These are phyloP conservation scores for Fusarium kyushuense DNA, from an alignment of 2,329 filamentous ascomycete species.

Conservation along the genomic window DNA sequence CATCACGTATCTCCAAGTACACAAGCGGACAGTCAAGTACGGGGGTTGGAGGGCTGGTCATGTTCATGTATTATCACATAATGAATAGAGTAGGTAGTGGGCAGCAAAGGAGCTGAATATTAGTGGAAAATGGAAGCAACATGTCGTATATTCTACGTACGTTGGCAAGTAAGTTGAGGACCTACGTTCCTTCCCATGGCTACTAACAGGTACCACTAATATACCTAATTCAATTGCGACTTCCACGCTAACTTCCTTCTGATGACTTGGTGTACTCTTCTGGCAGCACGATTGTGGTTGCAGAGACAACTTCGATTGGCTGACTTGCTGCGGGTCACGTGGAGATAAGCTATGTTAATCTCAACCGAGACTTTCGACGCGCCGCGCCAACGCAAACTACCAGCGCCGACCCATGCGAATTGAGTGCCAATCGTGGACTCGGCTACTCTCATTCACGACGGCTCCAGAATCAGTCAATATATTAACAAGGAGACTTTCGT, in stretches of 20 bases:
- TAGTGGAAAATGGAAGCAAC: not conserved
- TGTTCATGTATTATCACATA: conserved; percentile 15
- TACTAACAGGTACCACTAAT: not conserved
- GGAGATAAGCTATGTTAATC: conserved; percentile 27
- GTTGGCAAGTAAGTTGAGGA: not conserved
- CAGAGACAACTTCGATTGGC: conserved; percentile 18
- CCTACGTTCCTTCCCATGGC: not conserved
- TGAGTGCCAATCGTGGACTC: conserved; percentile 31
- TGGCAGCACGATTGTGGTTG: conserved; percentile 33
- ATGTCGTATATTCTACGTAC: not conserved
- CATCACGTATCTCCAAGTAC: conserved; percentile 49
- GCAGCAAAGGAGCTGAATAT: not conserved
- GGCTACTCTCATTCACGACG: conserved; percentile 26
- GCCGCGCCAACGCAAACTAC: conserved; percentile 36
- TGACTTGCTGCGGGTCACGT: conserved; percentile 20
- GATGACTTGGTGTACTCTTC: not conserved
- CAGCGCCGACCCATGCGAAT: conserved; percentile 37
- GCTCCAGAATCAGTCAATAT: conserved; percentile 11
- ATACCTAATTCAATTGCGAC: not conserved
- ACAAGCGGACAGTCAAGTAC: conserved; percentile 49
- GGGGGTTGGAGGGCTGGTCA: conserved; percentile 49
- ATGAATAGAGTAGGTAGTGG: not conserved
- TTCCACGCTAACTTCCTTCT: conserved; percentile 14
- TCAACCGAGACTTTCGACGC: conserved; percentile 35
- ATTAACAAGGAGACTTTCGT: not conserved